phyloP scores from a whole-genome alignment of 139 green algal genomes.

The Tetraselmis striata region DNA sequence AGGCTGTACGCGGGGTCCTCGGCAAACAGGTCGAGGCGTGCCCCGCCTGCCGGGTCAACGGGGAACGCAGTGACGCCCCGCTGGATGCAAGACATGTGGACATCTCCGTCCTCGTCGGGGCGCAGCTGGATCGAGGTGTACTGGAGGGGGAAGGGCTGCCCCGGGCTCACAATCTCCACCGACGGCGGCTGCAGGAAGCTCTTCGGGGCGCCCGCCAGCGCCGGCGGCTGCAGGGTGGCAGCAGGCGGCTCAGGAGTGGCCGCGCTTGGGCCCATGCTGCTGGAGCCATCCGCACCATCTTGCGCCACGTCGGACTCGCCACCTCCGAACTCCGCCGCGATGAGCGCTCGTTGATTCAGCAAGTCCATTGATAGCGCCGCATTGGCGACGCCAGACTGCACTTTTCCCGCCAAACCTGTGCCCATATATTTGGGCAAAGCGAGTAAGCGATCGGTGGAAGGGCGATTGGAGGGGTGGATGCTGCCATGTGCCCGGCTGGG shows the following conservation, averaged over 20 bases:
- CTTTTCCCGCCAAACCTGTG: background rate
- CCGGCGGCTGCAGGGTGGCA: no score
- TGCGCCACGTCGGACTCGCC: no score
- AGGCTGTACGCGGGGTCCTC: background rate
- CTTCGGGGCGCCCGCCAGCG: no score
- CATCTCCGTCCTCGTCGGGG: background rate
- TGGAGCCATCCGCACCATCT: no score
- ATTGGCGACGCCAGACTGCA: background rate
- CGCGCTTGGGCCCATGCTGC: no score
- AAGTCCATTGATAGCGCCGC: background rate
- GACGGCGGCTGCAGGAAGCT: background rate
- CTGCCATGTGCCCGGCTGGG: no score
- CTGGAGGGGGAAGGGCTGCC: background rate
- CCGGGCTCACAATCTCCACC: background rate
- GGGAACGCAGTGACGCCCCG: background rate
- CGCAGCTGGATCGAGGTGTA: background rate
- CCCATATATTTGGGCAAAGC: no score
- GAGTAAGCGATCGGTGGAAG: no score
- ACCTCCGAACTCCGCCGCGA: no score
- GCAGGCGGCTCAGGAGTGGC: no score
- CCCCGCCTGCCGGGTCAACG: background rate
- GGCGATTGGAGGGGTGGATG: no score
- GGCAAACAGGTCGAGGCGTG: background rate
- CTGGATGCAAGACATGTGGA: background rate
- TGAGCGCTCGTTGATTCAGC: background rate